These are phyloP conservation scores for Gracilariopsis chorda DNA, from an alignment of 23 red algal species.

Conservation along the genomic window DNA sequence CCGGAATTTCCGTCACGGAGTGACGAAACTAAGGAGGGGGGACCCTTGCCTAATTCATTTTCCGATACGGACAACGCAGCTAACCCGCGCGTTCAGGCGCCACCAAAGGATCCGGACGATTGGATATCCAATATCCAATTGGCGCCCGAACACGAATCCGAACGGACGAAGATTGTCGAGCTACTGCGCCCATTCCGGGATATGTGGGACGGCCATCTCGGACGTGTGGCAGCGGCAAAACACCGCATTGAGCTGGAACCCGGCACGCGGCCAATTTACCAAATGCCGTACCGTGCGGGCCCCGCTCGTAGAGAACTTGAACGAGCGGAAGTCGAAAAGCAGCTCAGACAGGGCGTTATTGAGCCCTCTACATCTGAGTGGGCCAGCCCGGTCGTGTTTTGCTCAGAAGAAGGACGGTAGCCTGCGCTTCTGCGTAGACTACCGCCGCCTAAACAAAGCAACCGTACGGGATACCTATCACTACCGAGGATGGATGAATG, in stretches of 20 bases:
- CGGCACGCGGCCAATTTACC: not conserved
- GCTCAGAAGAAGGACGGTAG: not conserved
- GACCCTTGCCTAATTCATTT: too few species aligned
- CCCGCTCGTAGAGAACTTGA: not conserved
- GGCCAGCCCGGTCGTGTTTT: constrained; percentile 6
- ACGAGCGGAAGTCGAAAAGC: not conserved
- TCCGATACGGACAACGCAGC: too few species aligned
- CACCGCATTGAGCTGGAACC: constrained; percentile 19
- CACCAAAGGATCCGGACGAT: not conserved
- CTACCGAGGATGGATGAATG: constrained; percentile 51
- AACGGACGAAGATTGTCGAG: not conserved
- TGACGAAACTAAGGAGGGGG: not conserved
- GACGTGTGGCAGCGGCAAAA: not conserved
- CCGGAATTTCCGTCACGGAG: not conserved
- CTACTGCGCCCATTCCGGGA: not conserved
- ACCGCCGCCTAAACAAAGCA: constrained; percentile 15
- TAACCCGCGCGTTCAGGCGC: too few species aligned
- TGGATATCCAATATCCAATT: not conserved
- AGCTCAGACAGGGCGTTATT: not conserved
- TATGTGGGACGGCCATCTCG: not conserved
- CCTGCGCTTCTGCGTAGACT: constrained; percentile 22
- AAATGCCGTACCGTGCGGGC: not conserved
- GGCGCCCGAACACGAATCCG: not conserved
- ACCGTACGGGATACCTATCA: constrained; percentile 28
- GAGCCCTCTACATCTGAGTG: not conserved